phyloP scores from a whole-genome alignment of 352 stramenopile genomes.

The Phytopythium helicoides region DNA sequence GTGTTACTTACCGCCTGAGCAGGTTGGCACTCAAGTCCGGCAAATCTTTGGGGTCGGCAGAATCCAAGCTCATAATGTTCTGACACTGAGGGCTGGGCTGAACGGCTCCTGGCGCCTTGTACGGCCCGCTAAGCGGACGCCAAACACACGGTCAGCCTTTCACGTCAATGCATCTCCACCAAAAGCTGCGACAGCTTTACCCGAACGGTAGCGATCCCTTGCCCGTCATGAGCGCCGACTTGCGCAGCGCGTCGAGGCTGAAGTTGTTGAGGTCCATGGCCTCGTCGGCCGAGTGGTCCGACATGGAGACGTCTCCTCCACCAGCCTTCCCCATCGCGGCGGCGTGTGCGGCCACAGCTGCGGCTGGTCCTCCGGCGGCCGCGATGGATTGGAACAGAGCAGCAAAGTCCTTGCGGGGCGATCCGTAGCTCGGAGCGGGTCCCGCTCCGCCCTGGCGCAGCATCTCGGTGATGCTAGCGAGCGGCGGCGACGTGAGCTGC shows the following conservation, averaged over 20 bases:
- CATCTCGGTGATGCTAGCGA: slow-evolving; percentile 45
- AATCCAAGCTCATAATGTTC: slow-evolving; percentile 34
- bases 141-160: not conserved
- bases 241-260: slow-evolving; percentile 33
- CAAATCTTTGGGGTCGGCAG: slow-evolving; percentile 21
- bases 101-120: slow-evolving; percentile 20
- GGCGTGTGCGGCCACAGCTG: slow-evolving; percentile 19
- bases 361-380: slow-evolving; percentile 11
- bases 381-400: slow-evolving; percentile 19
- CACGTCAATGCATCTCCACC: too few relatives aligned
- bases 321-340: slow-evolving; percentile 9
- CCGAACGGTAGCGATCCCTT: slow-evolving; percentile 11
- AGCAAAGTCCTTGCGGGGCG: slow-evolving; percentile 26
- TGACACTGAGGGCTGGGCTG: slow-evolving; percentile 22
- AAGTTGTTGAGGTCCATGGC: slow-evolving; percentile 37
- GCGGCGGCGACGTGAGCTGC: slow-evolving; percentile 35
- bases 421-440: slow-evolving; percentile 17
- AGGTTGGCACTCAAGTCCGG: slow-evolving; percentile 7
- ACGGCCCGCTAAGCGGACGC: not conserved
- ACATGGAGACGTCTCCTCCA: slow-evolving; percentile 7
- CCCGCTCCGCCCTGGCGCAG: slow-evolving; percentile 29
- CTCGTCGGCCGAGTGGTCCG: slow-evolving; percentile 10
- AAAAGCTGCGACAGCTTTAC: too few relatives aligned
- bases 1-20: slow-evolving; percentile 38
- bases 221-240: slow-evolving; percentile 3